Conservation (phyloP, 1,284 basidiomycete genomes). For the Earliella scabrosa region DNA sequence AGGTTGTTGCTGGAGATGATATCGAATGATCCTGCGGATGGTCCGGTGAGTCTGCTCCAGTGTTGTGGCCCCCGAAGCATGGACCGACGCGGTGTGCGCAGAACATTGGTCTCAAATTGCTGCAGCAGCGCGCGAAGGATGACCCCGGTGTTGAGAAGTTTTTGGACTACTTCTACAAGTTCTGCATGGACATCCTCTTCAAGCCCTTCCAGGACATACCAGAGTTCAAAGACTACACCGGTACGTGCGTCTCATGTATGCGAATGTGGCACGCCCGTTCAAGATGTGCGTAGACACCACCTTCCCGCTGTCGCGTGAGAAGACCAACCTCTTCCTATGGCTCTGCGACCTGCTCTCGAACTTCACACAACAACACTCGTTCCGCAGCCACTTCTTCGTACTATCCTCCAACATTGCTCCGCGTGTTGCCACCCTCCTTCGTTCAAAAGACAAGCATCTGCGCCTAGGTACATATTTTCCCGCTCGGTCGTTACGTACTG, state of each 20-base stretch:
- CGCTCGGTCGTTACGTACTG: background rate
- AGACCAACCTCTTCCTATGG: slow-evolving; percentile 79
- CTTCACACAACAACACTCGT: slow-evolving; percentile 87
- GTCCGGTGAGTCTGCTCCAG: slow-evolving; percentile 29
- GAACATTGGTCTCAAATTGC: slow-evolving; percentile 43
- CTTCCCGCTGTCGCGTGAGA: slow-evolving; percentile 67
- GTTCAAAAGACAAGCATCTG: slow-evolving; percentile 88
- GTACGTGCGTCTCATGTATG: slow-evolving; percentile 48
- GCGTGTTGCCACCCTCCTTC: slow-evolving; percentile 80
- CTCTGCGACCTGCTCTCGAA: slow-evolving; percentile 91
- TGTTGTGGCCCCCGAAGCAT: background rate
- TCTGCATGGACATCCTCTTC: slow-evolving; percentile 76
- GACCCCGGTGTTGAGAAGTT: slow-evolving; percentile 88
- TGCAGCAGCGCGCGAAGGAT: slow-evolving; percentile 68
- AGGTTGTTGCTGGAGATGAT: slow-evolving; percentile 84
- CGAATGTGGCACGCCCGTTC: background rate
- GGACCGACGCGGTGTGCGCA: background rate
- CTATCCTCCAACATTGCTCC: slow-evolving; percentile 77
- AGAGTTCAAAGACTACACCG: slow-evolving; percentile 69
- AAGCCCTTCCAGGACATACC: slow-evolving; percentile 81
- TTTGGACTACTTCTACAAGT: slow-evolving; percentile 91
- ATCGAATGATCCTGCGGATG: slow-evolving; percentile 32
- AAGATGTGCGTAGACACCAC: slow-evolving; percentile 46
- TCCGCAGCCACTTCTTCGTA: slow-evolving; percentile 91
- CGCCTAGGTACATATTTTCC: slow-evolving; percentile 70